These are phyloP conservation scores for Aspergillus sclerotioniger DNA, from an alignment of 495 filamentous ascomycete genomes.

Conservation along the genomic window DNA sequence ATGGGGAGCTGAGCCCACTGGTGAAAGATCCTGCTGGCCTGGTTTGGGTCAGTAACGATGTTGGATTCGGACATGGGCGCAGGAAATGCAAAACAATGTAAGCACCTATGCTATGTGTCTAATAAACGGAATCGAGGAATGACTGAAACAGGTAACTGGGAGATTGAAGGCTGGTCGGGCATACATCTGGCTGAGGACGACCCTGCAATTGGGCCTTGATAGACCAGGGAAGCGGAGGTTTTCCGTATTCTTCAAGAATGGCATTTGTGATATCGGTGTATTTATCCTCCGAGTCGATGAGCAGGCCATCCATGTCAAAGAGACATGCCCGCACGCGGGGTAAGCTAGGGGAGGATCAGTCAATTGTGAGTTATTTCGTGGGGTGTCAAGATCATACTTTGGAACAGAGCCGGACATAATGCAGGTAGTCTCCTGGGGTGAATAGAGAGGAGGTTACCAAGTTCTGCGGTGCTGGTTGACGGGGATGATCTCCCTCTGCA, in stretches of 20 bases:
- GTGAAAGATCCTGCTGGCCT: constrained; percentile 57
- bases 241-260: constrained; percentile 71
- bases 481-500: not conserved
- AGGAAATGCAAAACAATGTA: not conserved
- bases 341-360: constrained; percentile 43
- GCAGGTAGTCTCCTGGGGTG: not conserved
- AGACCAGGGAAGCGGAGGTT: constrained; percentile 76
- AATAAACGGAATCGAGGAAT: not conserved
- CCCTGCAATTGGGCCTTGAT: constrained; percentile 95
- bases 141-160: not conserved
- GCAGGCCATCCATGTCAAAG: constrained; percentile 97
- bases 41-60: not conserved
- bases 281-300: constrained; percentile 90
- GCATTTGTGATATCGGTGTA: constrained; percentile 83
- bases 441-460: no score
- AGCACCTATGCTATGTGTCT: not conserved
- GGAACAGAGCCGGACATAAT: constrained; percentile 10
- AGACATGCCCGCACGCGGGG: constrained; percentile 87
- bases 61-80: not conserved
- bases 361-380: constrained; percentile 12
- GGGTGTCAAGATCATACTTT: constrained; percentile 7
- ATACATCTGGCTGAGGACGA: constrained; percentile 71
- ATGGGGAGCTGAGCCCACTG: constrained; percentile 90
- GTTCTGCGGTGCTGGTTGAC: not conserved
- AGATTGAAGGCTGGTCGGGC: constrained; percentile 6